Conservation (phyloP, 2,329 filamentous ascomycete genomes). For the Canariomyces notabilis region DNA sequence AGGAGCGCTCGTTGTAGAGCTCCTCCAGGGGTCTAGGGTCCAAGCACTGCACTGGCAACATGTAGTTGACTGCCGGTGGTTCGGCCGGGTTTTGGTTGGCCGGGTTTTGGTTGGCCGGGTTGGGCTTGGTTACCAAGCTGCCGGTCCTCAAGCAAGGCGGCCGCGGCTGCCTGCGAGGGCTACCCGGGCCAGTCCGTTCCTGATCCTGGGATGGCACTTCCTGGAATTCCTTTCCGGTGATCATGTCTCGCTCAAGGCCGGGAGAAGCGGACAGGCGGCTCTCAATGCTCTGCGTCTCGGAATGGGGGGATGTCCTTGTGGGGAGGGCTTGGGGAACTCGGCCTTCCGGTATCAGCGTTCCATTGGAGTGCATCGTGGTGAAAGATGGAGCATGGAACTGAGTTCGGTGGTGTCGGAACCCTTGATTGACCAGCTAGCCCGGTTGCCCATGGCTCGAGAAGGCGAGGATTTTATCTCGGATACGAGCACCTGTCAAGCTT, state of each 20-base stretch:
- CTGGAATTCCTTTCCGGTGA: neutral
- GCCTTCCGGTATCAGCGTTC: neutral
- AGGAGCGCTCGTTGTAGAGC: slow-evolving; percentile 42
- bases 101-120: too few species aligned
- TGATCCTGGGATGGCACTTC: neutral
- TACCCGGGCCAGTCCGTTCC: neutral
- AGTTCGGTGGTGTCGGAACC: neutral
- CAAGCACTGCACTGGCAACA: slow-evolving; percentile 25
- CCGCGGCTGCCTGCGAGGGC: neutral
- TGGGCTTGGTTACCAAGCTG: neutral
- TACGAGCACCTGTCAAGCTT: too few species aligned
- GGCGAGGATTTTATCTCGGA: too few species aligned
- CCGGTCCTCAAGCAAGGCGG: neutral
- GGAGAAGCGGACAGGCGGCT: neutral
- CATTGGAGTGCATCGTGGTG: slow-evolving; percentile 1
- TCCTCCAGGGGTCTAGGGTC: slow-evolving; percentile 38
- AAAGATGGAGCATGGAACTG: neutral
- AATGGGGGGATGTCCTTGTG: slow-evolving; percentile 8
- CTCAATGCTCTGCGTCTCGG: neutral
- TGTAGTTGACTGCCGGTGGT: slow-evolving; percentile 2
- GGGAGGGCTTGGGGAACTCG: slow-evolving; percentile 9
- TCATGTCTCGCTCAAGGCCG: neutral
- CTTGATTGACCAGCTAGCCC: neutral
- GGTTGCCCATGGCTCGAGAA: neutral
- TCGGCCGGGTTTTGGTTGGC: neutral